These are phyloP conservation scores for Naganishia antarctica DNA, from an alignment of 768 basidiomycete genomes.

Conservation along the genomic window DNA sequence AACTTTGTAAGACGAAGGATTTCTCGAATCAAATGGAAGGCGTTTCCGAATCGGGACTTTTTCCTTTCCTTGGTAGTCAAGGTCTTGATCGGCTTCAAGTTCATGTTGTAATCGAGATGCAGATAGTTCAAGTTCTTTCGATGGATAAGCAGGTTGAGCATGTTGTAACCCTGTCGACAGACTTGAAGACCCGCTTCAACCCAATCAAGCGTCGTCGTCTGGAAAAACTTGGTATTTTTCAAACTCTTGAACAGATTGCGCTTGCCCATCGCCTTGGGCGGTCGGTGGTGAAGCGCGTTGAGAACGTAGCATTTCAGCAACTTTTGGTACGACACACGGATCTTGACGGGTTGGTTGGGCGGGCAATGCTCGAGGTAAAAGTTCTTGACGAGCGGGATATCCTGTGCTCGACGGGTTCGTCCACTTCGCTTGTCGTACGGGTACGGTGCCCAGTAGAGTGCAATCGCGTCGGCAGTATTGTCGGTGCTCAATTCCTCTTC, in stretches of 20 bases:
- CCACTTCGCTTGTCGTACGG: conserved; percentile 91
- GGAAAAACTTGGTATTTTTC: conserved; percentile 99
- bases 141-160: conserved; percentile 97
- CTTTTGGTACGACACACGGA: conserved; percentile 98
- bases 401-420: conserved; percentile 87
- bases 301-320: conserved; percentile 85
- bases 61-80: conserved; percentile 98
- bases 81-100: conserved; percentile 88
- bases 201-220: conserved; percentile 96
- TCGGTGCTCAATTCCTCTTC: conserved; percentile 78
- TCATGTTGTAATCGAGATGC: conserved; percentile 97
- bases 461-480: conserved; percentile 90
- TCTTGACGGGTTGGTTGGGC: conserved; percentile 91
- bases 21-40: conserved; percentile 82
- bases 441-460: conserved; percentile 96
- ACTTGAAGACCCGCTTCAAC: conserved; percentile 98
- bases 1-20: conserved; percentile 96
- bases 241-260: conserved; percentile 79
- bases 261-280: conserved; percentile 96
- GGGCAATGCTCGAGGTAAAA: conserved; percentile 99
- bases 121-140: conserved; percentile 96
- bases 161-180: conserved; percentile 98
- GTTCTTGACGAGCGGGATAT: conserved; percentile 90
- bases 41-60: conserved; percentile 99
- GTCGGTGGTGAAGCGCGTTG: conserved; percentile 81